These are phyloP conservation scores for Striga hermonthica DNA, from an alignment of 305 asterid genomes.

Conservation along the genomic window DNA sequence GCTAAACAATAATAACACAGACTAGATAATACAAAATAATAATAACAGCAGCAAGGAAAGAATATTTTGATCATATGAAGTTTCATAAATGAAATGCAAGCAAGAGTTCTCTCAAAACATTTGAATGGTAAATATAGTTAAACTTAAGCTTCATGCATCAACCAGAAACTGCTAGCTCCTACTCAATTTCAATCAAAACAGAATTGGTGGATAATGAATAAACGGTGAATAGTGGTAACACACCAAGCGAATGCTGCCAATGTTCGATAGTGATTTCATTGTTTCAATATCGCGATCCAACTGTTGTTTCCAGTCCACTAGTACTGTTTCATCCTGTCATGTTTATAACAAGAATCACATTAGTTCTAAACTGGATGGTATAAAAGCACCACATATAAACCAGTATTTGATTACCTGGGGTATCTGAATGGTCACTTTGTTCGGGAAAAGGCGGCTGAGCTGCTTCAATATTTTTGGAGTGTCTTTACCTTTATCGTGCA, in stretches of 20 bases:
- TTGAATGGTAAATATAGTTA: too few relatives aligned
- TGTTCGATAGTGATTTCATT: slow-evolving; percentile 73
- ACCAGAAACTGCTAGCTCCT: too few relatives aligned
- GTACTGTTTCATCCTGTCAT: slow-evolving; percentile 68
- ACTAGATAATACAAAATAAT: slow-evolving; percentile 1
- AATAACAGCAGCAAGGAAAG: not conserved
- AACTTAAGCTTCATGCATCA: too few relatives aligned
- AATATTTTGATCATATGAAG: not conserved
- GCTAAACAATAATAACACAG: slow-evolving; percentile 5
- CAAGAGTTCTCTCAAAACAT: not conserved
- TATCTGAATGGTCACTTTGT: slow-evolving; percentile 76
- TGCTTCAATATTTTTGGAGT: slow-evolving; percentile 79
- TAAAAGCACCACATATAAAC: slow-evolving; percentile 16
- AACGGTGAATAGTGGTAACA: slow-evolving; percentile 31
- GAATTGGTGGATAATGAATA: not conserved
- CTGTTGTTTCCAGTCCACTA: slow-evolving; percentile 81
- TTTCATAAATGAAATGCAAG: not conserved
- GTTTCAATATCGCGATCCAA: slow-evolving; percentile 83
- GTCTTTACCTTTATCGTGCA: slow-evolving; percentile 84
- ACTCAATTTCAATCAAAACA: not conserved
- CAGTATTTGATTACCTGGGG: slow-evolving; percentile 64
- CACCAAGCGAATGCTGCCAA: slow-evolving; percentile 66
- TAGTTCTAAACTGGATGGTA: slow-evolving; percentile 12
- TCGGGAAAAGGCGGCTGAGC: slow-evolving; percentile 85
- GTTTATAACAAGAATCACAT: slow-evolving; percentile 17